Base-by-base conservation (phyloP, 1,139 yeast species). In the Lipomyces yarrowii region DNA sequence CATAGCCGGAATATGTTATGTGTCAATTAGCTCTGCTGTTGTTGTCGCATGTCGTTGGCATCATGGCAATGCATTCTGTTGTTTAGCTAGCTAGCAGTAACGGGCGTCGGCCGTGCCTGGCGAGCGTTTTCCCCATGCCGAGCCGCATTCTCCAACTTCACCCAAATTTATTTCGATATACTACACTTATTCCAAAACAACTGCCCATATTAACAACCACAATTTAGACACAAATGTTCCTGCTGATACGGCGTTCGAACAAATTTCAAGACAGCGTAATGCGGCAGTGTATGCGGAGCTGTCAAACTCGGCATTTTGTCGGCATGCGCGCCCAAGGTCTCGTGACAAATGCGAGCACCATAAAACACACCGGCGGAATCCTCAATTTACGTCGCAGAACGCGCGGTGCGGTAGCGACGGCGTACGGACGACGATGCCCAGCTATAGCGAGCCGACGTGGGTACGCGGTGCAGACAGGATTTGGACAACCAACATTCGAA, bases 401-500 rank as follows among this genome's bases (percentile, higher is more conserved):
- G 42, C 42, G 42, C 48, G 48, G 11, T 6, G 18, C 18, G 18
- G 11, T 18, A 18, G 21, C 48, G 48, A 42, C 48, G 23, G n/a
- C 6, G 18, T 18, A 42, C 48, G 10, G 21, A 42, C 48, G 21
- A 42, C 23, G 18, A 42, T n/a, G 48, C 48, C 23, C 23, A n/a
- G 21, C n/a, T n/a, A 7, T 7, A n/a, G 7, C 48, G 48, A n/a
- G 48, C 8, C 48, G 21, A 42, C 48, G 48, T n/a, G 48, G 48
- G 48, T 52, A 18, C 32, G 58, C 30, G 7, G 52, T 54, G 33
- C 64, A 64, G 54, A 53, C 60, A 33, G 69, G 69, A 21, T 67
- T 67, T 51, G 98, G 98, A 0, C 99, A 94, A 77, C 96, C 98
- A 0, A 81, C 91, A 8, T 86, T 83, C 74, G 98, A 91, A 74